A percentile compares a stretch with the other conserved stretches of the same genome.
phyloP scores from a whole-genome alignment of 768 basidiomycete species.

The Lentinula raphanica region DNA sequence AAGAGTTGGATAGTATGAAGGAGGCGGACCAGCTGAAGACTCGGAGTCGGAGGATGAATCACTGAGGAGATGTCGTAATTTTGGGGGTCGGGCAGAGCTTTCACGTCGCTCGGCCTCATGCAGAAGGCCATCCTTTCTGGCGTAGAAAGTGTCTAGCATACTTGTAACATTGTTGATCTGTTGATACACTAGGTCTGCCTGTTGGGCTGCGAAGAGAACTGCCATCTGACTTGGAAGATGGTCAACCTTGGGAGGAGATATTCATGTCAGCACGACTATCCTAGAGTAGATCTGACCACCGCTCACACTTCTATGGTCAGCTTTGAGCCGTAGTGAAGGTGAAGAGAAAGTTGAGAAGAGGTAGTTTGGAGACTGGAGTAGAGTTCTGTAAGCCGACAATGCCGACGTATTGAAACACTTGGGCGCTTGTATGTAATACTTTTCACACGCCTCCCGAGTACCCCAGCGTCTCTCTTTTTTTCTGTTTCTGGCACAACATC shows the following conservation, averaged over 20 bases:
- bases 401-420: no score
- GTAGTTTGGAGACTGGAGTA: no score
- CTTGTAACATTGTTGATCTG: constrained; percentile 1
- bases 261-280: neutral
- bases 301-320: no score
- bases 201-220: neutral
- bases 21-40: neutral
- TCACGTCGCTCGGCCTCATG: neutral
- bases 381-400: no score
- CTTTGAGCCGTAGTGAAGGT: no score
- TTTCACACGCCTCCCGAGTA: no score
- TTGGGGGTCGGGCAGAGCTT: neutral
- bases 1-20: constrained; percentile 11
- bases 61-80: neutral
- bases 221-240: neutral
- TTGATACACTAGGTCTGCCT: constrained; percentile 5
- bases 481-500: no score
- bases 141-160: constrained; percentile 4
- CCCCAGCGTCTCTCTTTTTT: no score
- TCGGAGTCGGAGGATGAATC: no score
- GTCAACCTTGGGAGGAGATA: neutral
- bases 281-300: no score
- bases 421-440: no score
- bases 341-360: no score
- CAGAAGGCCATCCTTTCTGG: neutral